Base-by-base conservation (phyloP, 306 rosid genomes). In the Glycyrrhiza uralensis region DNA sequence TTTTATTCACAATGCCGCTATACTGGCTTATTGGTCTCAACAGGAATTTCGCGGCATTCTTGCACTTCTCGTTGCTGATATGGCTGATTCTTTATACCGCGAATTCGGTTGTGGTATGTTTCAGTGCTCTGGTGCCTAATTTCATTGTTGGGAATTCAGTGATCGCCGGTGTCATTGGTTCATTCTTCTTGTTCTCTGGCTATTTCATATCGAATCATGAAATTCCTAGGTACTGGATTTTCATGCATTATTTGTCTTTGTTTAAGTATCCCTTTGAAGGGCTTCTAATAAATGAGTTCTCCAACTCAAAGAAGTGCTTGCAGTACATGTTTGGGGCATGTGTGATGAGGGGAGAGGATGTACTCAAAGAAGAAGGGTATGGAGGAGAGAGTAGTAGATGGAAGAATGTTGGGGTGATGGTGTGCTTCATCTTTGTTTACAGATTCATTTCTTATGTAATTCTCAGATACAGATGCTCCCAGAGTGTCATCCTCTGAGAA, bases 201-300 rank as follows among this genome's bases (percentile, higher is more conserved):
- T 94, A 94, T 81, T 94, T 94, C 89, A 94, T 94, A 52, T 86
- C 98, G 28, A 81, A 87, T 52, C 59, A 84, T 0, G 96, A 72
- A 44, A 94, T 88, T 45, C 98, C 97, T 2, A 68, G 74, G 6
- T 91, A 91, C 58, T 91, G 98, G 98, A 84, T 89, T 56, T 89
- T 91, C 88, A 91, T 94, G 97, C 96, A 94, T 69, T 87, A 82
- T 61, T 63, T 91, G 15, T 91, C 98, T 11, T 69, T 94, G 69
- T 94, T 94, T 46, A 94, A 91, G 90, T 91, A 94, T 67, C 98
- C 98, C 3, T 91, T 94, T 22, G 98, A 94, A 84, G 97, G 97
- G 84, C 84, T 94, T 72, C 75, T 94, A 65, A 88, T 91, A 55
- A 94, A 91, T 56, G 96, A 94, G 80, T 94, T 94, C 76, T 94